A percentile compares a stretch with the other conserved stretches of the same genome.
phyloP scores from a whole-genome alignment of 2,329 filamentous ascomycete genomes.

The Nemania serpens region DNA sequence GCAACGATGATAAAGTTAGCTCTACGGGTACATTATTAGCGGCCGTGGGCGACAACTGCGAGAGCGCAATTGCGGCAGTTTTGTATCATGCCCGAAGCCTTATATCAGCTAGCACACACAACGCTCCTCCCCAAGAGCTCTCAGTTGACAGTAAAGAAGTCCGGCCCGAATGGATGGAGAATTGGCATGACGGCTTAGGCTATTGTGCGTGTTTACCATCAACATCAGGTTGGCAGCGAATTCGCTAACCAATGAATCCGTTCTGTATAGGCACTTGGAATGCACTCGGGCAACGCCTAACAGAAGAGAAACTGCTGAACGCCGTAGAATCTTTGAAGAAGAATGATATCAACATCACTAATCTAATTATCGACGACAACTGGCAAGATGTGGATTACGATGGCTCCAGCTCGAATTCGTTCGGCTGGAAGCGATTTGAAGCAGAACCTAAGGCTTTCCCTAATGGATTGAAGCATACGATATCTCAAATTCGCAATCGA shows the following conservation, averaged over 20 bases:
- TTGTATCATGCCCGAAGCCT: constrained; percentile 85
- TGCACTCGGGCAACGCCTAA: constrained; percentile 80
- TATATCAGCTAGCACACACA: constrained; percentile 45
- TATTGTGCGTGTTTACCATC: constrained; percentile 64
- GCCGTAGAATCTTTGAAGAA: constrained; percentile 74
- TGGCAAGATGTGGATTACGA: constrained; percentile 78
- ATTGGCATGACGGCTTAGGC: constrained; percentile 90
- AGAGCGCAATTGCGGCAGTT: constrained; percentile 75
- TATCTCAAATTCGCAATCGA: constrained; percentile 69
- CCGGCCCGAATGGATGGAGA: constrained; percentile 72
- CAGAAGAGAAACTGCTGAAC: constrained; percentile 75
- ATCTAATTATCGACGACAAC: constrained; percentile 94
- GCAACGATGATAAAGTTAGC: constrained; percentile 67
- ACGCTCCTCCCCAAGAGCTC: constrained; percentile 53
- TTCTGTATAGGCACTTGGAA: constrained; percentile 78
- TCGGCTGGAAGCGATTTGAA: constrained; percentile 82
- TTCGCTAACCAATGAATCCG: constrained; percentile 10
- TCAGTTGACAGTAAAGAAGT: constrained; percentile 53
- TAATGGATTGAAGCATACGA: constrained; percentile 72
- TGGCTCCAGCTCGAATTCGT: constrained; percentile 57
- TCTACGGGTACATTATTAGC: constrained; percentile 68
- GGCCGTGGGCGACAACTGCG: constrained; percentile 73
- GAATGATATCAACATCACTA: constrained; percentile 77
- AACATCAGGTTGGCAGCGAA: background rate
- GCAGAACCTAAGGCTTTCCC: constrained; percentile 82